These are phyloP conservation scores for Pleomassaria siparia DNA, from an alignment of 2,329 filamentous ascomycete genomes.

Conservation along the genomic window DNA sequence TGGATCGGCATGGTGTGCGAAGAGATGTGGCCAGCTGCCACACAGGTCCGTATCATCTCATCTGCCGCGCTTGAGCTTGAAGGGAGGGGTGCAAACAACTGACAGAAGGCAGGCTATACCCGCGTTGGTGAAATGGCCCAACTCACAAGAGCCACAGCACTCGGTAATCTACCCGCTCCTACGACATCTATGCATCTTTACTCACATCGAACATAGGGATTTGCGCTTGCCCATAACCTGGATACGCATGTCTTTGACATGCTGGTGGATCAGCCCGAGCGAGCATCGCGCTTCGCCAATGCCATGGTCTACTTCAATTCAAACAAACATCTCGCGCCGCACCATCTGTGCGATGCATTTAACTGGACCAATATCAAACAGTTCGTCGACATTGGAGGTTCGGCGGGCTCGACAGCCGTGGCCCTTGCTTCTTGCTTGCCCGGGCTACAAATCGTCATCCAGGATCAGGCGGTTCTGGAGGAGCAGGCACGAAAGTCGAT, in stretches of 20 bases:
- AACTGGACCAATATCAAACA: neutral
- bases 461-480: neutral
- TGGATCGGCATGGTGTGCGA: neutral
- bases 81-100: too few species aligned
- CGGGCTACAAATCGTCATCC: neutral
- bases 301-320: constrained; percentile 1
- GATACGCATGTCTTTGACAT: neutral
- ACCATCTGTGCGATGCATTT: neutral
- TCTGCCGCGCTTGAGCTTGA: too few species aligned
- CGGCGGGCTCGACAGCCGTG: neutral
- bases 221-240: neutral
- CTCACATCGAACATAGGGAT: neutral
- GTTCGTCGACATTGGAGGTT: constrained; percentile 4
- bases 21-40: neutral
- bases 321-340: neutral
- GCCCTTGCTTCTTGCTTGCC: neutral
- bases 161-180: neutral
- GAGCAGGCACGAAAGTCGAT: neutral
- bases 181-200: neutral
- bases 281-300: neutral
- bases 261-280: neutral
- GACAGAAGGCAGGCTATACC: neutral
- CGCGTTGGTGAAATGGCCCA: constrained; percentile 1
- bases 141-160: constrained; percentile 2
- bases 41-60: neutral